Conservation (phyloP, 352 stramenopile genomes). For the Phytophthora europaea region DNA sequence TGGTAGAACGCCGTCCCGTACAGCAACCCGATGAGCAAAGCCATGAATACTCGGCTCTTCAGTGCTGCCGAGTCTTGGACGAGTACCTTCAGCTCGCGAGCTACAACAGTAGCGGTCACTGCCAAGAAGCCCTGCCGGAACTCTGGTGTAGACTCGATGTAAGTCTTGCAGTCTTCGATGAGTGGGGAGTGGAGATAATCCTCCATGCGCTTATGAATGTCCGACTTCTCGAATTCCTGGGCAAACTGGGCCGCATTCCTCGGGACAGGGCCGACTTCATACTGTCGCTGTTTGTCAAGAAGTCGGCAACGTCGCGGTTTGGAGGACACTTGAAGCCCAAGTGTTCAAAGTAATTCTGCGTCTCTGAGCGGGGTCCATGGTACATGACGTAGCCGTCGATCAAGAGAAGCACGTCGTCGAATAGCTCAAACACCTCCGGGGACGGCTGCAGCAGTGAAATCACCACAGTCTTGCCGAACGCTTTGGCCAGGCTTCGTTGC, state of each 20-base stretch:
- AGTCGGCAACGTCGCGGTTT: slow-evolving; percentile 51
- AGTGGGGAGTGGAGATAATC: slow-evolving; percentile 15
- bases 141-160: slow-evolving; percentile 34
- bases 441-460: slow-evolving; percentile 88
- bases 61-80: slow-evolving; percentile 36
- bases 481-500: slow-evolving; percentile 43
- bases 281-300: slow-evolving; percentile 47
- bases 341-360: slow-evolving; percentile 76
- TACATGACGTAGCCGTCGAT: slow-evolving; percentile 90
- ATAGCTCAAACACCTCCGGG: slow-evolving; percentile 91
- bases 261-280: slow-evolving; percentile 21
- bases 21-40: slow-evolving; percentile 27
- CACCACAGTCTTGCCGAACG: slow-evolving; percentile 51
- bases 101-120: slow-evolving; percentile 13
- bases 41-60: slow-evolving; percentile 32
- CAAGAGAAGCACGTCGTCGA: slow-evolving; percentile 93
- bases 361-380: slow-evolving; percentile 64
- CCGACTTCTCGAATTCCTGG: slow-evolving; percentile 31
- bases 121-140: slow-evolving; percentile 36
- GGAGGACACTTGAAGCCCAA: slow-evolving; percentile 62
- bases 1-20: slow-evolving; percentile 35
- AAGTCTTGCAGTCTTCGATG: slow-evolving; percentile 12
- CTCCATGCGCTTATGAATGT: slow-evolving; percentile 33
- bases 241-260: slow-evolving; percentile 30
- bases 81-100: slow-evolving; percentile 39